Evolutionary conservation across 2,329 filamentous ascomycete genomes (phyloP).

Genomic region (Dothideomycetes sp.): DNA sequence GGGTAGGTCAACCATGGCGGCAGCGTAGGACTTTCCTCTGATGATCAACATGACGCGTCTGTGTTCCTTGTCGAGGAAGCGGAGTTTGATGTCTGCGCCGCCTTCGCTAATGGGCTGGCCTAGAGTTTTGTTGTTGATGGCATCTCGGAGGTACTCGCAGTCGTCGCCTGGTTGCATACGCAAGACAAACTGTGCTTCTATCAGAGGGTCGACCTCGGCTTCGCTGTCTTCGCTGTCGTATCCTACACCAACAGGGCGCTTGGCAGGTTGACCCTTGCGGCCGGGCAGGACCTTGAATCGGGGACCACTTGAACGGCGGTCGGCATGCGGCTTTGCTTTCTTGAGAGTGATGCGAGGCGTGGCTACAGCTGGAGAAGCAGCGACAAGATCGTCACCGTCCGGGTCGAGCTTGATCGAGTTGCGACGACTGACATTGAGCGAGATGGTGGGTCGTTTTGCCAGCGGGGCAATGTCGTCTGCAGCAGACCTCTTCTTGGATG

Average conservation of each 20-base stretch:
- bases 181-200: constrained; percentile 82
- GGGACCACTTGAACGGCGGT: too few species aligned
- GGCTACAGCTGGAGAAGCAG: constrained; percentile 5
- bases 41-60: constrained; percentile 64
- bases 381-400: constrained; percentile 40
- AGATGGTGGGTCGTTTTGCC: constrained; percentile 19
- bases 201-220: constrained; percentile 71
- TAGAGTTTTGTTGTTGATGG: constrained; percentile 66
- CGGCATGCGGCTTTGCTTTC: too few species aligned
- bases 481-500: constrained; percentile 24
- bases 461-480: constrained; percentile 21
- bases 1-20: constrained; percentile 70
- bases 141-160: constrained; percentile 68
- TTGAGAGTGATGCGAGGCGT: not conserved
- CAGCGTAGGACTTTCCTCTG: constrained; percentile 61
- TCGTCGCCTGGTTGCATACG: constrained; percentile 81
- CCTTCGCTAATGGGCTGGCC: constrained; percentile 53
- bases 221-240: constrained; percentile 97
- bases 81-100: constrained; percentile 68
- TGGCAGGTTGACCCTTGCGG: constrained; percentile 48
- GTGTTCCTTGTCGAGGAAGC: constrained; percentile 64
- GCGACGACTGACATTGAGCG: constrained; percentile 20
- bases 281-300: constrained; percentile 14
- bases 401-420: constrained; percentile 43
- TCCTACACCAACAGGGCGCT: constrained; percentile 68